phyloP scores from a whole-genome alignment of 2,329 filamentous ascomycete species.

The Xylaria sp. region DNA sequence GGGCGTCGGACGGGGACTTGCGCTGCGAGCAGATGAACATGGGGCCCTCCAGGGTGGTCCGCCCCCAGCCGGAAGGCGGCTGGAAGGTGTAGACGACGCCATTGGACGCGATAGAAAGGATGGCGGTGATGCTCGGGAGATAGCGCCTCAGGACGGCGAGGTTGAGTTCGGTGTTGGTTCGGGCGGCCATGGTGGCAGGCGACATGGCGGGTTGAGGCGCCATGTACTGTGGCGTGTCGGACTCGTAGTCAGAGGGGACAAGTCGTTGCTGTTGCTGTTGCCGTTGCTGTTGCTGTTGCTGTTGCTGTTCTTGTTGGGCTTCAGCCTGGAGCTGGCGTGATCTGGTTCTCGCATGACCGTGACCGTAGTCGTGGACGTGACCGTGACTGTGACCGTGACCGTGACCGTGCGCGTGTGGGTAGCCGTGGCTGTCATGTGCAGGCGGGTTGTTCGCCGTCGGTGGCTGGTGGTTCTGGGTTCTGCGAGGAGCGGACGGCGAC shows the following conservation, averaged over 20 bases:
- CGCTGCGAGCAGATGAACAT: slow-evolving; percentile 80
- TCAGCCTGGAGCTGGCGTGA: slow-evolving; percentile 39
- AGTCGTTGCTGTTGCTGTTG: not conserved
- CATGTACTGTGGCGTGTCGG: slow-evolving; percentile 61
- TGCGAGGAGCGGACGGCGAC: slow-evolving; percentile 45
- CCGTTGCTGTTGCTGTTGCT: not conserved
- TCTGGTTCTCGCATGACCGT: slow-evolving; percentile 45
- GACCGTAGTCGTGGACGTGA: slow-evolving; percentile 22
- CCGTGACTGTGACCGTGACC: slow-evolving; percentile 9
- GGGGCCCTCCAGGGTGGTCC: slow-evolving; percentile 82
- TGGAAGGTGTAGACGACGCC: slow-evolving; percentile 82
- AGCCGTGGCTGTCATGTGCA: slow-evolving; percentile 8
- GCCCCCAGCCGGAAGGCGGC: slow-evolving; percentile 74
- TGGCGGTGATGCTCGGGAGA: slow-evolving; percentile 72
- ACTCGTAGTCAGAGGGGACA: slow-evolving; percentile 66
- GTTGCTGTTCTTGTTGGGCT: slow-evolving; percentile 26
- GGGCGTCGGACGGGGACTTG: slow-evolving; percentile 44
- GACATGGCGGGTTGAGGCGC: slow-evolving; percentile 47
- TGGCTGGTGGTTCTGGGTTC: slow-evolving; percentile 37
- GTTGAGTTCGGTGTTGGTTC: slow-evolving; percentile 86
- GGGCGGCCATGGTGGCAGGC: slow-evolving; percentile 60
- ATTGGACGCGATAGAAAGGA: slow-evolving; percentile 82
- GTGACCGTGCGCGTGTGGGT: slow-evolving; percentile 16
- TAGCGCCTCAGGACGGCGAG: slow-evolving; percentile 82
- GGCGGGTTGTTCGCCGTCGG: slow-evolving; percentile 19